Base-by-base conservation (phyloP, 805 yeast species). In the Myxozyma kluyveri region DNA sequence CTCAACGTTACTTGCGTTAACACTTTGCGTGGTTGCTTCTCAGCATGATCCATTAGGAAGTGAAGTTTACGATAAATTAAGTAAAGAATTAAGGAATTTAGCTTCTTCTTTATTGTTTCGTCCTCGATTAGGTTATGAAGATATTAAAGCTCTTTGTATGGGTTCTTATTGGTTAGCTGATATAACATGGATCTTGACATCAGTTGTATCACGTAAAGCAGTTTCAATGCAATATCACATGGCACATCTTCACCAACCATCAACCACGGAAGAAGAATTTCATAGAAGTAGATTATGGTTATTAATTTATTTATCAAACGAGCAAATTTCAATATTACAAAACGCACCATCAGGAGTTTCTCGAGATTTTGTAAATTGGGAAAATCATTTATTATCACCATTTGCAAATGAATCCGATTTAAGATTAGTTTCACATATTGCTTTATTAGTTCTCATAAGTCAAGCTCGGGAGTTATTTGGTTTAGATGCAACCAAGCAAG, bases 111-210 rank as follows among this genome's bases (percentile, higher is more conserved):
- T 49, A 10, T 26, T 52, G 27, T 52, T 52, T 27, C 35, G 57
- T 3, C 57, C 57, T n/a, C 46, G 50, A 4, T 12, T 52, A 3
- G 57, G 57, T 7, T 17, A 40, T 18, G 54, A 52, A 24, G 57
- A 52, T 23, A 49, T 52, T 26, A 35, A 39, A 27, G 46, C 57
- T 10, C 44, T 52, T 12, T 52, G 54, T 29, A 49, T 52, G 44
- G 54, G 53, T 3, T 42, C 39, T 24, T 52, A 52, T 37, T 52
- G 57, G 57, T 45, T 52, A 6, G 33, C 57, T 5, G 57, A 52
- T 32, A 42, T 52, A 32, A 36, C 57, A 2, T 52, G 57, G 57
- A 52, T 52, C 50, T 18, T 52, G 45, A 47, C 47, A 1, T 44
- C 47, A 5, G 18, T 52, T n/a, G 57, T 24, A 3, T 36, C 27